These are phyloP conservation scores for Nicotiana rustica DNA, from an alignment of 305 asterid species.

Conservation along the genomic window DNA sequence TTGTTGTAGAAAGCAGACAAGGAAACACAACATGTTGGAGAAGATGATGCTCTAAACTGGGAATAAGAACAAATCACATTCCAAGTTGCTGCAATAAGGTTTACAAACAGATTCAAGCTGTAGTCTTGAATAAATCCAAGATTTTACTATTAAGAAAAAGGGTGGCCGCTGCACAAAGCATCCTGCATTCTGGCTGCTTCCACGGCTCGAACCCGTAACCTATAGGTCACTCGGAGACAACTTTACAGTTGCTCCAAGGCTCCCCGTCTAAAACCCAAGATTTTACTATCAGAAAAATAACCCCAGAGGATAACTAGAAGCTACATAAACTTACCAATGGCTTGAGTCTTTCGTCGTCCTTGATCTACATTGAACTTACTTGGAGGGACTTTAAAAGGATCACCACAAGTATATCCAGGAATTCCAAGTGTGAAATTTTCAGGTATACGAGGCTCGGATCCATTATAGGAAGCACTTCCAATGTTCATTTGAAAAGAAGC, in stretches of 20 bases:
- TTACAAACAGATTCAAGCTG: slow-evolving; percentile 1
- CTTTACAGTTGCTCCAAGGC: too few relatives aligned
- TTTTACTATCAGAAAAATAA: neutral
- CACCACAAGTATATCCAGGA: slow-evolving; percentile 81
- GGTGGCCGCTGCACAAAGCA: too few relatives aligned
- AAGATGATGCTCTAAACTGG: slow-evolving; percentile 61
- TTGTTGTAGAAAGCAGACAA: slow-evolving; percentile 73
- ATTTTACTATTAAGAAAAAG: too few relatives aligned
- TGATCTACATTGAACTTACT: slow-evolving; percentile 58
- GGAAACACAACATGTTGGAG: slow-evolving; percentile 81
- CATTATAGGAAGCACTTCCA: slow-evolving; percentile 40
- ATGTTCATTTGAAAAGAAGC: slow-evolving; percentile 64
- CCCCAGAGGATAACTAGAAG: neutral
- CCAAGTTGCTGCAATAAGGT: slow-evolving; percentile 64
- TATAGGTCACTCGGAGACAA: too few relatives aligned
- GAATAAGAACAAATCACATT: slow-evolving; percentile 77
- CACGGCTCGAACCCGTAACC: too few relatives aligned
- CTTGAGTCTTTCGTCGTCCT: slow-evolving; percentile 78
- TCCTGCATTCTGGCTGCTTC: too few relatives aligned
- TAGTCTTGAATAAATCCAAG: neutral
- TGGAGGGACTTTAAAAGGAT: slow-evolving; percentile 59
- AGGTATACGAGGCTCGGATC: slow-evolving; percentile 43
- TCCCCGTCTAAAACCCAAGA: neutral
- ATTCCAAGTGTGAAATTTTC: slow-evolving; percentile 60
- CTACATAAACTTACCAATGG: slow-evolving; percentile 55